Evolutionary conservation across 73 alveolate genomes (phyloP).

Genomic region (Tetrahymena malaccensis): DNA sequence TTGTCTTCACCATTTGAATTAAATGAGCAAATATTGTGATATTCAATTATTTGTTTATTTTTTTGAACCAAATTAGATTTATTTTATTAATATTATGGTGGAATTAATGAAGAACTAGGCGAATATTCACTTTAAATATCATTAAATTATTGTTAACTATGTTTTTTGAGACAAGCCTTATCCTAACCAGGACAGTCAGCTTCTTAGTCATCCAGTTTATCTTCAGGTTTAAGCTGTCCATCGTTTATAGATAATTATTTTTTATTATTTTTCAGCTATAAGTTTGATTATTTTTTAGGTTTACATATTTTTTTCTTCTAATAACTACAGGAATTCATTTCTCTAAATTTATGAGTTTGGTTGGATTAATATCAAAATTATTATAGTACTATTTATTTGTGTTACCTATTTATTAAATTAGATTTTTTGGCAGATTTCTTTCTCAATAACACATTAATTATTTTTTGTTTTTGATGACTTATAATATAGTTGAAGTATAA

Average conservation of each 20-base stretch:
- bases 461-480: background rate
- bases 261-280: too few species aligned
- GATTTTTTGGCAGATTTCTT: background rate
- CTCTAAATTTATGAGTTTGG: background rate
- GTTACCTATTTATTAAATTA: background rate
- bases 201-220: background rate
- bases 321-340: background rate
- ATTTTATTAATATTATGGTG: background rate
- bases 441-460: background rate
- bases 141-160: too few species aligned
- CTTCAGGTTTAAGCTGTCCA: background rate
- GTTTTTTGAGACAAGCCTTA: background rate
- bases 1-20: background rate
- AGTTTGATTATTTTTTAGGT: background rate
- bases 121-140: background rate
- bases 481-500: background rate
- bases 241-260: background rate
- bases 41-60: background rate
- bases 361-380: background rate
- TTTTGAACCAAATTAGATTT: too few species aligned
- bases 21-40: background rate
- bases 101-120: background rate
- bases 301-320: background rate
- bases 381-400: background rate
- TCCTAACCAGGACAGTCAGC: background rate